Conservation (phyloP, 768 basidiomycete genomes). For the Serendipita sp. region DNA sequence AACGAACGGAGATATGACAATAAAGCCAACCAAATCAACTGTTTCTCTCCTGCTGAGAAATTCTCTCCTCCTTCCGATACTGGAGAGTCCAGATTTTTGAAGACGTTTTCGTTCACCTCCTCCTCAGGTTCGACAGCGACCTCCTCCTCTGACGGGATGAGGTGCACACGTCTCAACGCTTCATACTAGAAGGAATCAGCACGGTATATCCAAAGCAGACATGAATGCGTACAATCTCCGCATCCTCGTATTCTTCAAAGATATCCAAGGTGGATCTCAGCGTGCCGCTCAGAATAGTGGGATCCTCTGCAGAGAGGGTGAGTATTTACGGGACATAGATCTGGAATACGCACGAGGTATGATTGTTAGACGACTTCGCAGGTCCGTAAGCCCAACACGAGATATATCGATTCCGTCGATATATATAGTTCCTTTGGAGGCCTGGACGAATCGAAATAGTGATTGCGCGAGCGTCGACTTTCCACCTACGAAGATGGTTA, state of each 20-base stretch:
- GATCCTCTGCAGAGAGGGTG: constrained; percentile 47
- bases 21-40: constrained; percentile 39
- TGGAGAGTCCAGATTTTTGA: constrained; percentile 55
- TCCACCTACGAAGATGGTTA: constrained; percentile 31
- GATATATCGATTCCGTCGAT: constrained; percentile 73
- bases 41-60: constrained; percentile 77
- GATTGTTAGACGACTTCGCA: constrained; percentile 62
- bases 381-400: constrained; percentile 62
- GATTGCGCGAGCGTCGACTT: constrained; percentile 73
- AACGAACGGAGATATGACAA: neutral
- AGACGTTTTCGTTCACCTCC: constrained; percentile 54
- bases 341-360: constrained; percentile 42
- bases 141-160: constrained; percentile 46
- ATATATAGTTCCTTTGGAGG: constrained; percentile 54
- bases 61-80: constrained; percentile 82
- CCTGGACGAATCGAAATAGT: constrained; percentile 86
- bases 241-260: constrained; percentile 73
- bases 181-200: constrained; percentile 39
- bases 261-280: constrained; percentile 70
- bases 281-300: constrained; percentile 72
- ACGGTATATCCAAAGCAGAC: neutral
- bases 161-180: constrained; percentile 67
- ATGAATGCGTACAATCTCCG: constrained; percentile 44
- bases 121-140: constrained; percentile 28
- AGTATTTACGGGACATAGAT: neutral